Conservation (phyloP, 192 early-diverging fungal genomes). For the Jimgerdemannia lactiflua region DNA sequence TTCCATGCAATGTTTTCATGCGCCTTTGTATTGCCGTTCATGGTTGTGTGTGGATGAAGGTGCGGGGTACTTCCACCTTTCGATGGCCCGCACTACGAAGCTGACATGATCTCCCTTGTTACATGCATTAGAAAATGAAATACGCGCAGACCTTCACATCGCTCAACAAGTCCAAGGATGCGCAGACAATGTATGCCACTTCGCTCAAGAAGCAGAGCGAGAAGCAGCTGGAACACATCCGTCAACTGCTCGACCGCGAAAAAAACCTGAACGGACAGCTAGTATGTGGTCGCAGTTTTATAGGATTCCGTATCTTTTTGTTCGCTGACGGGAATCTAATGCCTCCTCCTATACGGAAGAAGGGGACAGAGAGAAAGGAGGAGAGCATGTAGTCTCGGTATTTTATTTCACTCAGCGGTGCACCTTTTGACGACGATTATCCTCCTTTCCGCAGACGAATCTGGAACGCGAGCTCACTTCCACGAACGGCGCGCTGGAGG, state of each 20-base stretch:
- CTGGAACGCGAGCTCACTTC: constrained; percentile 7
- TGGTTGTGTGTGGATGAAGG: neutral
- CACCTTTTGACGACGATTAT: neutral
- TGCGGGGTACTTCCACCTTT: neutral
- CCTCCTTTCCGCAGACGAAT: constrained; percentile 1
- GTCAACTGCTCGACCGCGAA: constrained; percentile 77
- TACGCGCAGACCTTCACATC: constrained; percentile 79
- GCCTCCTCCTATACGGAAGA: neutral
- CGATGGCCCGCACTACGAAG: neutral
- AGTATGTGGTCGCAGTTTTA: constrained; percentile 28
- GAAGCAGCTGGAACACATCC: constrained; percentile 84
- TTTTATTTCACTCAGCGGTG: neutral
- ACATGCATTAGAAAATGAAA: constrained; percentile 57
- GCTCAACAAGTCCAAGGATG: constrained; percentile 68
- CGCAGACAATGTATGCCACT: constrained; percentile 58
- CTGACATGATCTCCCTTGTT: neutral
- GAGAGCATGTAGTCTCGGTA: too few relatives aligned
- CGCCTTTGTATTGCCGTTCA: neutral
- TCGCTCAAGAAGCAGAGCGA: constrained; percentile 73
- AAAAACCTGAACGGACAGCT: constrained; percentile 65
- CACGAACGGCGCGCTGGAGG: constrained; percentile 6
- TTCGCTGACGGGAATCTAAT: neutral
- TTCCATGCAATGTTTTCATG: too few relatives aligned
- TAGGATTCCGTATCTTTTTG: neutral
- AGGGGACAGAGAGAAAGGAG: constrained; percentile 10